Evolutionary conservation across 2,329 filamentous ascomycete genomes (phyloP).

Genomic region (Colletotrichum sidae): DNA sequence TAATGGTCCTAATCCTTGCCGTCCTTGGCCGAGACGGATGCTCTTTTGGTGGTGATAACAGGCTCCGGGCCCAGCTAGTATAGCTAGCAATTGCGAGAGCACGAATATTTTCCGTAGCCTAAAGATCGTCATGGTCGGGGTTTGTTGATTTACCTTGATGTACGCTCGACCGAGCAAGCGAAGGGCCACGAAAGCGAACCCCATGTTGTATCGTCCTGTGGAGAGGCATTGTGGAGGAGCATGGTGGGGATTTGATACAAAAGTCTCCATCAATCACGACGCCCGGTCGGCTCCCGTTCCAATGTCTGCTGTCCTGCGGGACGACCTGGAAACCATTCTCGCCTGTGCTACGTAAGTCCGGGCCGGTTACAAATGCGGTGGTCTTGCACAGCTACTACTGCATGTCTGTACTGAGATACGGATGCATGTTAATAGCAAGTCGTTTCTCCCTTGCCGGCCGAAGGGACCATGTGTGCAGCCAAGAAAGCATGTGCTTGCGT

Average conservation of each 20-base stretch:
- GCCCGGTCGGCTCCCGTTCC: conserved; percentile 22
- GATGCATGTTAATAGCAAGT: conserved; percentile 2
- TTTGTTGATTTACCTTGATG: conserved; percentile 29
- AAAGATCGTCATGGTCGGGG: conserved; percentile 28
- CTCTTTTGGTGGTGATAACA: conserved; percentile 36
- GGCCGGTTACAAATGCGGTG: conserved; percentile 28
- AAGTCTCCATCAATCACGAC: conserved; percentile 36
- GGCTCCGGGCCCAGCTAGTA: conserved; percentile 10
- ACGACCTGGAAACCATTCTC: conserved; percentile 14
- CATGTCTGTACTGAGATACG: not conserved
- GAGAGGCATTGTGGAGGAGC: conserved; percentile 27
- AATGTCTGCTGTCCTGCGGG: conserved; percentile 30
- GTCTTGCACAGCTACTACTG: not conserved
- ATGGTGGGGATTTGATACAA: conserved; percentile 26
- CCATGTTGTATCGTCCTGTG: conserved; percentile 32
- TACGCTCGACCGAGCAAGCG: conserved; percentile 26
- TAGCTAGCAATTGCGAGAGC: conserved; percentile 26
- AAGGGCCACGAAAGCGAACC: conserved; percentile 21
- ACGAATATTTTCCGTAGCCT: conserved; percentile 37
- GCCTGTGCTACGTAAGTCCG: conserved; percentile 12
- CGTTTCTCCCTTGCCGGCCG: conserved; percentile 26
- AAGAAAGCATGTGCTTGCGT: conserved; percentile 18
- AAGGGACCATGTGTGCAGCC: not conserved
- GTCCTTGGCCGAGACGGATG: conserved; percentile 32
- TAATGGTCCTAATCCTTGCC: conserved; percentile 36